These are phyloP conservation scores for Meredithiella fracta DNA, from an alignment of 2,329 filamentous ascomycete species.

Conservation along the genomic window DNA sequence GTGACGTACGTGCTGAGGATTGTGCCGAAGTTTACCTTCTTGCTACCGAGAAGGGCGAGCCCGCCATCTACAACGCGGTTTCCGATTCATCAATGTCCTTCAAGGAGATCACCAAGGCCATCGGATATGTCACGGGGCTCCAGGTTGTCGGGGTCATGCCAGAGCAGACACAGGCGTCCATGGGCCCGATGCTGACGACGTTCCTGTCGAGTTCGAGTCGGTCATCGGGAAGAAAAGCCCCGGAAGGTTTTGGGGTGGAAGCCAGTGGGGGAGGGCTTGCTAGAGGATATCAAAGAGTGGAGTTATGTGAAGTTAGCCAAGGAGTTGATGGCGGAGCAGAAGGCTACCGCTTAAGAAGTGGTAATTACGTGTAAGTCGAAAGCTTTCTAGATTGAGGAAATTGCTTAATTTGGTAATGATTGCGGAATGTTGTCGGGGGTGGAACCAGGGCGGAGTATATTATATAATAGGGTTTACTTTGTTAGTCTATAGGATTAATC, in stretches of 20 bases:
- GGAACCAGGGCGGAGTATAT: background rate
- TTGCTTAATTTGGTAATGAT: too few species aligned
- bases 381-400: too few species aligned
- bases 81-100: slow-evolving; percentile 21
- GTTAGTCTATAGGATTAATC: background rate
- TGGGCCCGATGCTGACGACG: slow-evolving; percentile 20
- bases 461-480: background rate
- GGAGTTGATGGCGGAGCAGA: slow-evolving; percentile 6
- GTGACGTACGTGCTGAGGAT: slow-evolving; percentile 24
- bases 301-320: slow-evolving; percentile 18
- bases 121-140: slow-evolving; percentile 17
- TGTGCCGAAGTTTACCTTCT: slow-evolving; percentile 26
- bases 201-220: slow-evolving; percentile 23
- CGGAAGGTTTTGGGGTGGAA: slow-evolving; percentile 25
- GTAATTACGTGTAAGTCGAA: background rate
- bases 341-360: background rate
- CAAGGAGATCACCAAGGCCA: slow-evolving; percentile 19
- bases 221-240: slow-evolving; percentile 23
- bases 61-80: slow-evolving; percentile 24
- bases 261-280: slow-evolving; percentile 20
- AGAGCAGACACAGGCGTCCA: slow-evolving; percentile 18
- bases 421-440: too few species aligned
- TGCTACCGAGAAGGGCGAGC: slow-evolving; percentile 21
- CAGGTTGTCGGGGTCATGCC: slow-evolving; percentile 16
- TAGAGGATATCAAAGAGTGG: slow-evolving; percentile 21